A percentile compares a stretch with the other conserved stretches of the same genome.
phyloP scores from a whole-genome alignment of 2,329 filamentous ascomycete genomes.

The Ceratocystis lukuohia region DNA sequence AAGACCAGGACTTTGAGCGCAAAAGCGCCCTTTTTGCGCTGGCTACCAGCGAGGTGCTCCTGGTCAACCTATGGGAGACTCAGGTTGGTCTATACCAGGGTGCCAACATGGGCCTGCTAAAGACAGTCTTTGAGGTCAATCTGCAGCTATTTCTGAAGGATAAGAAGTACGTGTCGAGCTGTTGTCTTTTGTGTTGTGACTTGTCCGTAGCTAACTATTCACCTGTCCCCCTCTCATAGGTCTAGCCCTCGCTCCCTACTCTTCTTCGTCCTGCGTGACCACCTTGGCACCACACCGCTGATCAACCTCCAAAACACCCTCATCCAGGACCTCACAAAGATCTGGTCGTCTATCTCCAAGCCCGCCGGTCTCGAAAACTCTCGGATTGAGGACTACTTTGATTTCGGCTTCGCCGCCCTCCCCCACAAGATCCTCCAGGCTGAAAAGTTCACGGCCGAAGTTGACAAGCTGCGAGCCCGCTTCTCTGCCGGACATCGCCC shows the following conservation, averaged over 20 bases:
- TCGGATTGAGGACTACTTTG: conserved; percentile 91
- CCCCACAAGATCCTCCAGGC: conserved; percentile 95
- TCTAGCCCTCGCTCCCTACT: conserved; percentile 80
- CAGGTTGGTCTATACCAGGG: conserved; percentile 97
- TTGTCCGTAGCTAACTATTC: conserved; percentile 27
- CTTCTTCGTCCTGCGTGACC: conserved; percentile 97
- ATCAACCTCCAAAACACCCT: conserved; percentile 81
- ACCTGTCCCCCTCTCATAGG: conserved; percentile 4
- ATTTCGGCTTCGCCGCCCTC: conserved; percentile 90
- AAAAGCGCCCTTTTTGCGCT: conserved; percentile 96
- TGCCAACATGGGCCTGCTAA: conserved; percentile 95
- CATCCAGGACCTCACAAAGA: conserved; percentile 76
- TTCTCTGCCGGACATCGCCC: conserved; percentile 73
- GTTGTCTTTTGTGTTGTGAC: not conserved
- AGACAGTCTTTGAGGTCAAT: conserved; percentile 99
- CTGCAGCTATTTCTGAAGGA: conserved; percentile 94
- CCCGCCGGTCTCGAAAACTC: conserved; percentile 78
- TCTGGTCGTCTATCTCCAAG: conserved; percentile 89
- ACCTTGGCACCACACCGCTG: conserved; percentile 82
- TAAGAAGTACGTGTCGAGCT: conserved; percentile 42
- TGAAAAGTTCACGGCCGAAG: conserved; percentile 74
- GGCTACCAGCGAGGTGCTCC: conserved; percentile 92
- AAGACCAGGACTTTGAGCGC: conserved; percentile 97
- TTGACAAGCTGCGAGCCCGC: conserved; percentile 62
- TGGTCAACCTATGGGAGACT: conserved; percentile 99